phyloP scores from a whole-genome alignment of 2,329 filamentous ascomycete genomes.

The Hymenoscyphus infarciens region DNA sequence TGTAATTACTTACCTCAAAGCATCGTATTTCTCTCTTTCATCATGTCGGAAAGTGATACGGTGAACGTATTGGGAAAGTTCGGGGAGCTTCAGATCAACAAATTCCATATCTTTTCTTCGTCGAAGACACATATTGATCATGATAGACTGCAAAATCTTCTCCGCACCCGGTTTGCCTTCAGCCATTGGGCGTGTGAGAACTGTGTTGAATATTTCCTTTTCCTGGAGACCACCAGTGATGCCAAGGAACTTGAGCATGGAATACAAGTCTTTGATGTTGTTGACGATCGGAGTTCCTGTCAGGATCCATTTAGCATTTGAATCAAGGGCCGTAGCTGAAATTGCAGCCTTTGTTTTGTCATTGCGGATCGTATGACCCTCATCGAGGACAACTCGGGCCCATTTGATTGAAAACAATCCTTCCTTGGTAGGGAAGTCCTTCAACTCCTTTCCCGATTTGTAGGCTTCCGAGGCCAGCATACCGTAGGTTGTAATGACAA shows the following conservation, averaged over 20 bases:
- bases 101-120: conserved; percentile 87
- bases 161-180: conserved; percentile 55
- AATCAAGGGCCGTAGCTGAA: conserved; percentile 63
- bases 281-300: conserved; percentile 84
- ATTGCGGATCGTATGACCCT: conserved; percentile 81
- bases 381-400: conserved; percentile 77
- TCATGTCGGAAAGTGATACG: conserved; percentile 68
- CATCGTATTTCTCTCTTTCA: conserved; percentile 74
- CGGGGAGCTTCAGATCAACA: conserved; percentile 74
- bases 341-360: conserved; percentile 67
- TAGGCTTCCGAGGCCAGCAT: conserved; percentile 66
- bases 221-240: conserved; percentile 74
- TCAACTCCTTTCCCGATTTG: conserved; percentile 42
- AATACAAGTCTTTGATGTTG: conserved; percentile 75
- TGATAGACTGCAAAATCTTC: conserved; percentile 67
- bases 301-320: conserved; percentile 73
- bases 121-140: conserved; percentile 76
- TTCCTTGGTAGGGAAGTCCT: conserved; percentile 38
- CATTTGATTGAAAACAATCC: conserved; percentile 65
- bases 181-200: conserved; percentile 66
- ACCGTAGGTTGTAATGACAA: conserved; percentile 83
- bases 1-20: conserved; percentile 53
- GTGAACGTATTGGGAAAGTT: conserved; percentile 74
- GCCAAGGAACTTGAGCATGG: conserved; percentile 71
- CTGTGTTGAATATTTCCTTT: conserved; percentile 67